Evolutionary conservation across 306 rosid species (phyloP), one percentile per base, ranked within the genome.

Genomic region (Hippophae tibetana): DNA sequence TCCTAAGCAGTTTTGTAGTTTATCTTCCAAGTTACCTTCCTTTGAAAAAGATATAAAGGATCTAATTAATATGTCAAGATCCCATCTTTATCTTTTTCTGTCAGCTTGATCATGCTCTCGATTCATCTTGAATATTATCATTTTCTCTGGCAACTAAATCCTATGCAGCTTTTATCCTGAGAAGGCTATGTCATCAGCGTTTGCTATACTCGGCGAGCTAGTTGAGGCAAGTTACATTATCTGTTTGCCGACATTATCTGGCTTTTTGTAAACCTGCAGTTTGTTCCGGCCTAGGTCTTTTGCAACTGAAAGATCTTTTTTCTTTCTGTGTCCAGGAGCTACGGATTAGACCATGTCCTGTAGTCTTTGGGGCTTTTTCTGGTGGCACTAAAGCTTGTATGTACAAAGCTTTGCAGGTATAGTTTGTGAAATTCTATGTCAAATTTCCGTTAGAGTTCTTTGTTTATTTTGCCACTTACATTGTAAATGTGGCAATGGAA

Each of bases 361-460:
- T 88, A 61, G 97, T 92, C 40, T 88, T 92, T 84, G 90, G 74
- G 40, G 74, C 84, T 40, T 79, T 86, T 65, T 88, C 95, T 66
- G 95, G 88, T 66, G 97, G 95, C 5, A 81, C 99, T 11, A 85
- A 88, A 78, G 95, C 99, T 43, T 85, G 90, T 72, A 64, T 92
- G 81, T 88, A 82, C 80, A 85, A 78, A 62, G 84, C 83, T 68
- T 78, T 92, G 69, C 90, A 86, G 96, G 99, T 88, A 70, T 46
- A 60, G 50, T 57, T 50, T 68, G 13, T 45, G 56, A 56, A 68
- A 49, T 42, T 50, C 54, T 52, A 23, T 8, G 57, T 75, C 62
- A 58, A 64, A 68, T 56, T 62, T 47, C 46, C 10, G 41, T 13
- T 60, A 23, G 10, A 18, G 58, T 52, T 54, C 48, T 52, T 67